Evolutionary conservation across 768 basidiomycete species (phyloP), one percentile per base, ranked within the genome.

Genomic region (Pleurotus pulmonarius): DNA sequence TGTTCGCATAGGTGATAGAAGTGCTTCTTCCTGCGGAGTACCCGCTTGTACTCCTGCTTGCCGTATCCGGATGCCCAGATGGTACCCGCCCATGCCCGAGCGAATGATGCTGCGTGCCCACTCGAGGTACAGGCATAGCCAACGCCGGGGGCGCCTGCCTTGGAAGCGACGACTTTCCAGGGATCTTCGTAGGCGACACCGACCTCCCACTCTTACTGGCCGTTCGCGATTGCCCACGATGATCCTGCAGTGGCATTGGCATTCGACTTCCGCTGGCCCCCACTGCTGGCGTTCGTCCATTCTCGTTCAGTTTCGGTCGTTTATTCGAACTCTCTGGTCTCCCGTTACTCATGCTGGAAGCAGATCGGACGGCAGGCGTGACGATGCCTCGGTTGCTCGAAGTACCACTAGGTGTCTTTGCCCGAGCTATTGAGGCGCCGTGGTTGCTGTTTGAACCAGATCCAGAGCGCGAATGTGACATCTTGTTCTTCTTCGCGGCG

Each of bases 311-410:
- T 56, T 77, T 82, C 66, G 79, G 83, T 55, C 87, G 79, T 65
- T 90, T 90, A 59, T 77, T 83, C 18, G 87, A 81, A 18, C 51
- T 53, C 39, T 53, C 51, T 29, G 51, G 38, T 24, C 22, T 26
- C 9, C 51, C 51, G 15, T 53, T 69, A 47, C 69, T 69, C 59
- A 72, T 70, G 43, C 76, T 78, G 0, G 83, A 77, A 26, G 75
- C 77, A 3, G 82, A 73, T 26, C 86, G 78, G 22, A 88, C 78
- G 3, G 85, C 85, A 2, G 89, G 85, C 5, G 87, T 89, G 37
- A 86, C 79, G 1, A 70, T 70, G 1, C 80, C 79, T n/a, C 62
- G 70, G 60, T 71, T 73, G 9, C 58, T 46, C 1, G 49, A 20
- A 29, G 24, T 46, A 22, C 58, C 39, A 5, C 46, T 47, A 20